Base-by-base conservation (phyloP, 2,329 filamentous ascomycete species). In the Ophiostoma ulmi region DNA sequence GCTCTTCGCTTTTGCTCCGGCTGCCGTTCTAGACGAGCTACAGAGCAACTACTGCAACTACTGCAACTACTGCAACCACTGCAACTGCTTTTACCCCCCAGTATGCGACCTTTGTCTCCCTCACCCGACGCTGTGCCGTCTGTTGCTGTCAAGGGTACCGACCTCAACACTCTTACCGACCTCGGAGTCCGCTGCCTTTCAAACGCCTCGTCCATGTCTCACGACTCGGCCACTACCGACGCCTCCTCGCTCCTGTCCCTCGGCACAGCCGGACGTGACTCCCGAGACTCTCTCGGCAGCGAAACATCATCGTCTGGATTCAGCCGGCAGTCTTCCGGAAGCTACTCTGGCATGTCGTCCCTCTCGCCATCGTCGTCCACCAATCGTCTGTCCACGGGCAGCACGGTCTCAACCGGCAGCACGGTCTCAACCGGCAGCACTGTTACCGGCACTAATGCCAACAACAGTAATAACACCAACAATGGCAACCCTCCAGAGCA, bases 301-400 rank as follows among this genome's bases (percentile, higher is more conserved):
- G 75, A 79, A 52, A 71, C 71, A 26, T 79, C 77, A 26, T 73
- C 72, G 13, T 78, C 78, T n/a, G 80, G 84, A 68, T 85, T 84
- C 72, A 90, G 87, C 10, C 87, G 87, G 71, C 86, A 88, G 70
- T 91, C 89, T 17, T 90, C 88, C n/a, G 83, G 81, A 52, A 89
- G 86, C 79, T 86, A 82, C 74, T 70, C 70, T n/a, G 74, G 81
- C 70, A 77, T 79, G 44, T 85, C 84, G 52, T 83, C 85, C 11
- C 41, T 69, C 35, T 71, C 68, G 17, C 38, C 72, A 20, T 36
- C 68, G n/a, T 5, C 63, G 20, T 61, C 61, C 1, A 41, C 83
- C 73, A 89, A 87, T 4, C 87, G 87, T 72, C 85, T 88, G 69
- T 91, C 88, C 17, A 90, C 87, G 35, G 83, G 81, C 61, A 89